Evolutionary conservation across 805 yeast species (phyloP), one percentile per base, ranked within the genome.

Genomic region (Zygoascus bituminiphila): DNA sequence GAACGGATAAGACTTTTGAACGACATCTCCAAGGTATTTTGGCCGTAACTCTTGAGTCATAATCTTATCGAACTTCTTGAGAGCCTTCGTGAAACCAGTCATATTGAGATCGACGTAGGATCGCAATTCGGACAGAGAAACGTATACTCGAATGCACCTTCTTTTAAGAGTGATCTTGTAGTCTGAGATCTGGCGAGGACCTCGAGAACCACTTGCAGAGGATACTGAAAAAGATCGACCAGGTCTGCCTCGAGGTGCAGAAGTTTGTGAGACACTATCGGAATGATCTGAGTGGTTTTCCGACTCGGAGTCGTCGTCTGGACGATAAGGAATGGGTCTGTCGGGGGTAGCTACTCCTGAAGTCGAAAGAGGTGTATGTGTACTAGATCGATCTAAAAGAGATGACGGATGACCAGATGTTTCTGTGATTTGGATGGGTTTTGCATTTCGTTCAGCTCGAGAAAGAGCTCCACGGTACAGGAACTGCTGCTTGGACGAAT

Each of bases 41-140:
- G 68, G 68, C 57, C 81, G 81, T 36, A 84, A 68, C 23, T 75
- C 63, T 35, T 84, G 77, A 50, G 77, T 75, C 54, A 87, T 69
- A 9, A 86, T 80, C 63, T 91, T 91, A 67, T 93, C 96, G 63
- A 87, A 93, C 66, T 91, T 91, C 64, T 91, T 91, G 55, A 88
- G 74, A 38, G 91, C 89, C 66, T 91, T 91, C 45, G 85, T 76
- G 64, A 91, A 86, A 2, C 97, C 98, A 21, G 95, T 86, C 55
- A 74, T 76, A 71, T 91, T 91, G 55, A 93, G 72, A 59, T 88
- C 95, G 45, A 85, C 74, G 62, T 70, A 91, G 9, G 95, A 86
- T 57, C 84, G 80, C 55, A 91, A 73, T 65, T 91, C 98, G 6
- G 89, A 82, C 19, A 88, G 69, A 17, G 77, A 70, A 2, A 91